Base-by-base conservation (phyloP, 495 filamentous ascomycete genomes). In the Talaromyces wortmannii region DNA sequence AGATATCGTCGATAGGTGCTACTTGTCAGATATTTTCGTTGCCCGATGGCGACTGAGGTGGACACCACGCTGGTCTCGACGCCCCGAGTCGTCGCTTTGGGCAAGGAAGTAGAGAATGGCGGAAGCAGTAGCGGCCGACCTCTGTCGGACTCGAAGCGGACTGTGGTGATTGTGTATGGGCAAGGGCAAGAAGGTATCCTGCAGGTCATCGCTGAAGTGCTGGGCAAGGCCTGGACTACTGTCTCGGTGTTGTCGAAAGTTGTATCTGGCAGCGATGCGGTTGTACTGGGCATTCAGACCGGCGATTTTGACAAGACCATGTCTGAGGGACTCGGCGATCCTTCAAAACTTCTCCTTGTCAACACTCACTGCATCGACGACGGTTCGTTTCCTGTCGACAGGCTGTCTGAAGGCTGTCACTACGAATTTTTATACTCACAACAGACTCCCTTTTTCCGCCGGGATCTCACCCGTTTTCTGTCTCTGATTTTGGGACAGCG, bases 401-500 rank as follows among this genome's bases (percentile, higher is more conserved):
- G 74, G 40, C 74, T 90, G 29, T 87, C 82, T 4, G 75, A 81
- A 31, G 63, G 73, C 16, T 89, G 86, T 65, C 83, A 91, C 65
- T 91, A 90, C 68, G 89, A 94, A 67, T 94, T 91, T 59, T 74
- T 94, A 17, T 92, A 91, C 71, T 85, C 86, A 7, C 75, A 83
- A 53, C 23, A 23, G 23, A 72, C 72, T 44, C 82, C 84, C 0
- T 90, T 86, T 65, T 83, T 84, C 55, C 81, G 88, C n/a, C 78
- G 87, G 33, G 88, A 91, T 63, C 67, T 91, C 13, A 79, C 88
- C 5, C 81, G 88, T 11, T 92, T 92, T 61, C 75, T 91, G 23
- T 85, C 86, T 6, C 80, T 91, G 63, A 84, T 87, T 31, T 76
- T 91, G 31, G 88, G 89, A 2, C 87, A 92, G 70, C 80, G 84